These are phyloP conservation scores for Botrytis byssoidea DNA, from an alignment of 2,329 filamentous ascomycete genomes.

Conservation along the genomic window DNA sequence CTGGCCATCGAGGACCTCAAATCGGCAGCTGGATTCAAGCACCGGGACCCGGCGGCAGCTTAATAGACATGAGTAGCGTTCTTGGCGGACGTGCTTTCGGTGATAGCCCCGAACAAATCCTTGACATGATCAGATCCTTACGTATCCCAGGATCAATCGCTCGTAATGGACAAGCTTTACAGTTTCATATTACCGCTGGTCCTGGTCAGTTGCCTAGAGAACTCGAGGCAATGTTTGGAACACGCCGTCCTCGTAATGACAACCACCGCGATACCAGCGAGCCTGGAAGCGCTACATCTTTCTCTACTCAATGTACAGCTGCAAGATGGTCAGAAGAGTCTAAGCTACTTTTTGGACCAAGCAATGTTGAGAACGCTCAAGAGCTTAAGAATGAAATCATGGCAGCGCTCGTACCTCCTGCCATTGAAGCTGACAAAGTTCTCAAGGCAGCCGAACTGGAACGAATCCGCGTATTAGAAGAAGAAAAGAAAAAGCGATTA, in stretches of 20 bases:
- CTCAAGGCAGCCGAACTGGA: slow-evolving; percentile 60
- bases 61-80: slow-evolving; percentile 36
- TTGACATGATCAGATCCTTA: slow-evolving; percentile 39
- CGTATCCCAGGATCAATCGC: slow-evolving; percentile 37
- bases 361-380: slow-evolving; percentile 65
- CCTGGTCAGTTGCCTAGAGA: slow-evolving; percentile 53
- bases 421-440: slow-evolving; percentile 77
- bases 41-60: slow-evolving; percentile 40
- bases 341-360: slow-evolving; percentile 74
- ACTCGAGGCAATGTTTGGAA: slow-evolving; percentile 45
- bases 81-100: slow-evolving; percentile 36
- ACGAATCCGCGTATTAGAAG: slow-evolving; percentile 53
- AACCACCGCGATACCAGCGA: slow-evolving; percentile 34
- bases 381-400: slow-evolving; percentile 68
- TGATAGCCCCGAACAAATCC: slow-evolving; percentile 35
- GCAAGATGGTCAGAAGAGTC: slow-evolving; percentile 88
- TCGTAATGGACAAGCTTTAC: slow-evolving; percentile 53
- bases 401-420: slow-evolving; percentile 74
- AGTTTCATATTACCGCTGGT: slow-evolving; percentile 57
- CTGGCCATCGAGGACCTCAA: slow-evolving; percentile 48
- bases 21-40: slow-evolving; percentile 54
- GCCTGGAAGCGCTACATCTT: slow-evolving; percentile 44
- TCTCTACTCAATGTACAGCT: slow-evolving; percentile 68
- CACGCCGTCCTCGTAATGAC: slow-evolving; percentile 30
- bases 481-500: slow-evolving; percentile 60